These are phyloP conservation scores for Endogone sp. DNA, from an alignment of 192 early-diverging fungal genomes.

Conservation along the genomic window DNA sequence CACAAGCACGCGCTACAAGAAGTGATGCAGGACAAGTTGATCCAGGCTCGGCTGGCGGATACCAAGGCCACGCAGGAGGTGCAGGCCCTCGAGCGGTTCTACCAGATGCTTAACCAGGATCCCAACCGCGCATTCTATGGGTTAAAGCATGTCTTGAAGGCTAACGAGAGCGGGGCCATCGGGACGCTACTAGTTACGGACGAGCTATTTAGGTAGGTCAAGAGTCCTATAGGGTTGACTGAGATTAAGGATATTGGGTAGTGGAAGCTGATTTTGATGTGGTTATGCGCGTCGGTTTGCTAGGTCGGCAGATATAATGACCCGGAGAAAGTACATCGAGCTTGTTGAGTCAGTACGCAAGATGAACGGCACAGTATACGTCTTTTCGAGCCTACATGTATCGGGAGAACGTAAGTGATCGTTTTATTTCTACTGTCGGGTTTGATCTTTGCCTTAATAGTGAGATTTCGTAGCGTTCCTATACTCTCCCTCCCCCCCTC, in stretches of 20 bases:
- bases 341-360: constrained; percentile 81
- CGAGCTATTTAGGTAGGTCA: constrained; percentile 71
- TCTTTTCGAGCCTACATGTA: constrained; percentile 92
- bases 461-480: background rate
- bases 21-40: constrained; percentile 82
- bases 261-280: constrained; percentile 5
- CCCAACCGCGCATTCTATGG: constrained; percentile 94
- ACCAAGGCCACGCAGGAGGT: constrained; percentile 92
- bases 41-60: constrained; percentile 76
- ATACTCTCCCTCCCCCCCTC: background rate
- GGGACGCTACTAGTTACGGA: constrained; percentile 90
- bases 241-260: constrained; percentile 1
- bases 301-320: constrained; percentile 80
- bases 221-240: background rate
- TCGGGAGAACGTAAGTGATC: constrained; percentile 82
- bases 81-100: constrained; percentile 78
- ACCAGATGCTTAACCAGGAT: constrained; percentile 84
- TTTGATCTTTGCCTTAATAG: background rate
- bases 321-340: constrained; percentile 79
- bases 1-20: constrained; percentile 96
- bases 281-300: background rate
- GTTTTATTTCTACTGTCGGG: no score
- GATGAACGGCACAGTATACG: constrained; percentile 70
- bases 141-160: constrained; percentile 76
- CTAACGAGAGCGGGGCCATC: constrained; percentile 82